Evolutionary conservation across 129 eudicot genomes (phyloP), one percentile per base, ranked within the genome.

Genomic region (Arctium lappa): DNA sequence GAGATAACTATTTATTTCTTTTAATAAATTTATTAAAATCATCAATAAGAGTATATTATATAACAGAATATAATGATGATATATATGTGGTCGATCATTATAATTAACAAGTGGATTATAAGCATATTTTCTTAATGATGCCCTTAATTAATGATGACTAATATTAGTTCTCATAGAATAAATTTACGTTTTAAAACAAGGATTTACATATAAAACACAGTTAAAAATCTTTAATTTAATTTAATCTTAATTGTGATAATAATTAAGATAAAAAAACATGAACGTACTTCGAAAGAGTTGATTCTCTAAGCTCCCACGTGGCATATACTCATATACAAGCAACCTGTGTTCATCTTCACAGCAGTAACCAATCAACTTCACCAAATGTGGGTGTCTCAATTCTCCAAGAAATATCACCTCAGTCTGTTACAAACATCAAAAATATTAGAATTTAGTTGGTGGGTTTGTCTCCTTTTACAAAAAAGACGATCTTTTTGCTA

Each of bases 321-420:
- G 98, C 98, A 94, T 92, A 85, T 94, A 92, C 82, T 94, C 98
- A 56, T 94, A 94, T 0, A 94, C 95, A 13, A 94, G 90, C 9
- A 94, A 80, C 78, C 98, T 89, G 82, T 94, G 97, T 78, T 92
- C 90, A 77, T 92, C 98, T 86, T 94, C 98, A 10, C 95, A 94
- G 60, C 98, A 94, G n/a, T 92, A 94, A 44, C 98, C 98, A 30
- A 94, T 92, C 91, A 94, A 50, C 91, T 92, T 94, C 86, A 94
- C 98, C 79, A 94, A 80, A 89, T 94, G 90, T 39, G 97, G 88
- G 86, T 94, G 98, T 79, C 95, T 89, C 72, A 94, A 42, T 80
- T 92, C 97, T 72, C 98, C 98, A 72, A 94, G 97, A 86, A 92
- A 87, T 40, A 92, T 88, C 76, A 94, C 98, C 74, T 94, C 98